Evolutionary conservation across 805 yeast species (phyloP).

Genomic region (Sugiyamaella smithiae): DNA sequence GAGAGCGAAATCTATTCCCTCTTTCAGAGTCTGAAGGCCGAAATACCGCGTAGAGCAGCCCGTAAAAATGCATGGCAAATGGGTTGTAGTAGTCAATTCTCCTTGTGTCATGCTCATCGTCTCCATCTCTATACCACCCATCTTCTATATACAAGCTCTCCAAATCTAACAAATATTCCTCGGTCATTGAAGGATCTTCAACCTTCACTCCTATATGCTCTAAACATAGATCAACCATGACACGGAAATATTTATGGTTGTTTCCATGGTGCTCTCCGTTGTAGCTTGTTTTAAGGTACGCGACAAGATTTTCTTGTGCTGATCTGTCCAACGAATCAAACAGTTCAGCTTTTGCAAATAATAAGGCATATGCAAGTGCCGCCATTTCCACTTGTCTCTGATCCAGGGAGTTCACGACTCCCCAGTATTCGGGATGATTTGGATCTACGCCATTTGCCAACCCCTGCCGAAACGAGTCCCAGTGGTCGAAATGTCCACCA

Average conservation of each 20-base stretch:
- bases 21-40: constrained; percentile 24
- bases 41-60: constrained; percentile 25
- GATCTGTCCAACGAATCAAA: background rate
- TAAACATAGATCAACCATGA: constrained; percentile 33
- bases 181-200: constrained; percentile 16
- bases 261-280: constrained; percentile 20
- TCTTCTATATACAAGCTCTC: constrained; percentile 29
- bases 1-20: constrained; percentile 18
- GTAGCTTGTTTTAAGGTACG: constrained; percentile 25
- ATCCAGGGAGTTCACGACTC: constrained; percentile 25
- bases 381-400: constrained; percentile 35
- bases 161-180: constrained; percentile 25
- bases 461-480: constrained; percentile 29
- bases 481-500: constrained; percentile 26
- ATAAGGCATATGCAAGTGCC: constrained; percentile 29
- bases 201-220: constrained; percentile 26
- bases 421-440: constrained; percentile 32
- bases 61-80: constrained; percentile 35
- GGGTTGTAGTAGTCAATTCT: constrained; percentile 34
- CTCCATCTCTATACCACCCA: constrained; percentile 37
- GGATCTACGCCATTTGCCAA: constrained; percentile 33
- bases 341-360: constrained; percentile 23
- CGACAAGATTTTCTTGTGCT: constrained; percentile 24
- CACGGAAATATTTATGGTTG: constrained; percentile 35
- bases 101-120: constrained; percentile 7